Conservation (phyloP, 352 stramenopile species). For the Phytophthora sojae region DNA sequence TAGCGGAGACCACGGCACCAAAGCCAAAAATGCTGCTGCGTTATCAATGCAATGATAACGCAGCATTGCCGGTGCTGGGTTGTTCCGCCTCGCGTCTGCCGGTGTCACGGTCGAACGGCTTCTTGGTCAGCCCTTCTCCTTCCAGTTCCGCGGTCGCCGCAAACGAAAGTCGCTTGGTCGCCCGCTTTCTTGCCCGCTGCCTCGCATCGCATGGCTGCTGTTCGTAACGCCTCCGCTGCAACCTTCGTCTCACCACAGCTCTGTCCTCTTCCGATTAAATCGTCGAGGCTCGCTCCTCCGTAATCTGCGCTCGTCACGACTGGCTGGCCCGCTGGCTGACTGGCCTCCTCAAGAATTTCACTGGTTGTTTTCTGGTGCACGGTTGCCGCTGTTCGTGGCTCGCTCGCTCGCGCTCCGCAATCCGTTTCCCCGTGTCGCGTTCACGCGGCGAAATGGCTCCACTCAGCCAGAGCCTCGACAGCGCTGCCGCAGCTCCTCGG, state of each 20-base stretch:
- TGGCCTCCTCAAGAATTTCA: slow-evolving; percentile 29
- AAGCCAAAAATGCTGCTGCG: slow-evolving; percentile 1
- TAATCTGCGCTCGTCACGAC: slow-evolving; percentile 35
- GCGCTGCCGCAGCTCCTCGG: slow-evolving; percentile 16
- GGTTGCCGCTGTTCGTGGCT: slow-evolving; percentile 27
- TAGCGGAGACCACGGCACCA: background rate
- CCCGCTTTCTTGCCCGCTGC: slow-evolving; percentile 25
- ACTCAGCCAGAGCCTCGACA: slow-evolving; percentile 35
- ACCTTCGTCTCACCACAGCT: slow-evolving; percentile 27
- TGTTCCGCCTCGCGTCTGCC: slow-evolving; percentile 20
- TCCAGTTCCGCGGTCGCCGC: slow-evolving; percentile 20
- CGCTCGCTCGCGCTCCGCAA: slow-evolving; percentile 20
- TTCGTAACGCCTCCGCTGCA: slow-evolving; percentile 35
- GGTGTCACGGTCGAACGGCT: slow-evolving; percentile 17
- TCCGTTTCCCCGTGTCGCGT: slow-evolving; percentile 39
- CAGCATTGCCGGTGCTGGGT: slow-evolving; percentile 5
- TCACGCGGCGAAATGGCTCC: slow-evolving; percentile 41
- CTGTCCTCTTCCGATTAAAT: slow-evolving; percentile 22
- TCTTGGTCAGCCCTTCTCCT: slow-evolving; percentile 14
- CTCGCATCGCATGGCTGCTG: slow-evolving; percentile 28
- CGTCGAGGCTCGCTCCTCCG: slow-evolving; percentile 15
- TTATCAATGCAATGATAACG: no score
- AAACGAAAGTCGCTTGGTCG: slow-evolving; percentile 30
- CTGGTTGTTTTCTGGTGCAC: slow-evolving; percentile 39
- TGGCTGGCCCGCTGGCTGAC: slow-evolving; percentile 13